A percentile compares a stretch with the other conserved stretches of the same genome.
Conservation (phyloP, 1,284 basidiomycete species). For the Rhodotorula sp. region DNA sequence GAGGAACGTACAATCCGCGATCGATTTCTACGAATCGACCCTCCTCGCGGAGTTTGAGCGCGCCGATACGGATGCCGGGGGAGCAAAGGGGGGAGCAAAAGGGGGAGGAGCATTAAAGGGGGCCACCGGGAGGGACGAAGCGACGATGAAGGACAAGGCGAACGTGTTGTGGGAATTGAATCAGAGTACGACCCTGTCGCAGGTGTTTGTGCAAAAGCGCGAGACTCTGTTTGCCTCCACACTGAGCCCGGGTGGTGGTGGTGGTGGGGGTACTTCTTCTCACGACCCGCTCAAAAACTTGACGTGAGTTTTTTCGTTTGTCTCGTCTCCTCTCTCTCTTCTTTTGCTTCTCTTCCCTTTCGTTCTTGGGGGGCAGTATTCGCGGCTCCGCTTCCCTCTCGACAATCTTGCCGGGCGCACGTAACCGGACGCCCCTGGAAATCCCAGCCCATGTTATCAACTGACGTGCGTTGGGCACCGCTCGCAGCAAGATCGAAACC, state of each 20-base stretch:
- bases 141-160: slow-evolving; percentile 72
- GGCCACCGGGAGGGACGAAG: slow-evolving; percentile 56
- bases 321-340: neutral
- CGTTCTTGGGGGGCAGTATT: slow-evolving; percentile 21
- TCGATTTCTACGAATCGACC: slow-evolving; percentile 81
- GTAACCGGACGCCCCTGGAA: neutral
- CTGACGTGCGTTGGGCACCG: neutral
- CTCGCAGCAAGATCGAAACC: slow-evolving; percentile 35
- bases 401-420: too few relatives aligned
- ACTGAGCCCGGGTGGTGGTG: too few relatives aligned
- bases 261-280: too few relatives aligned
- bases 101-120: neutral
- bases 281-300: slow-evolving; percentile 82
- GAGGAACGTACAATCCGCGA: slow-evolving; percentile 67
- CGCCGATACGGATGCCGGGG: neutral
- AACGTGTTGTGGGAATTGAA: slow-evolving; percentile 80
- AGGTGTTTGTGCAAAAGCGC: slow-evolving; percentile 85
- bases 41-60: slow-evolving; percentile 79
- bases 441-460: too few relatives aligned
- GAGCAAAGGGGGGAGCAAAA: too few relatives aligned
- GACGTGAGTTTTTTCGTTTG: slow-evolving; percentile 59
- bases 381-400: too few relatives aligned
- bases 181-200: slow-evolving; percentile 49
- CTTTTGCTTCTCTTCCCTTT: slow-evolving; percentile 22
- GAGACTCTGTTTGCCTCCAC: too few relatives aligned